Evolutionary conservation across 202 grass and related monocot genomes (phyloP), one percentile per base, ranked within the genome.

Genomic region (Cymbopogon flexuosus): DNA sequence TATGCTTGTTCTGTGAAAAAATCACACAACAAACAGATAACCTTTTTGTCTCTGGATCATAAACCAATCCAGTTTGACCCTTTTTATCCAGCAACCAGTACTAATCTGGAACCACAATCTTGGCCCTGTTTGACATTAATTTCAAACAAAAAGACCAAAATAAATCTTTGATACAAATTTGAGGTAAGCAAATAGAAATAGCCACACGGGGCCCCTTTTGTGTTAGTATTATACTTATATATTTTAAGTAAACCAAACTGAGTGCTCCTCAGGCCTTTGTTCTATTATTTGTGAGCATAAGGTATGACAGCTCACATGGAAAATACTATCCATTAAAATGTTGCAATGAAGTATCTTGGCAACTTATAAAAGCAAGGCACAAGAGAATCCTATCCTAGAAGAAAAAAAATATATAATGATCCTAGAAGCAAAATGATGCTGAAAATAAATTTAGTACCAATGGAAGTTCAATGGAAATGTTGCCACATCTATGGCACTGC

Each of bases 401-500:
- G 15, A 31, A 30, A 16, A 46, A 4, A 40, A 40, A 40, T 9
- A 59, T 57, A 23, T 59, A 59, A 59, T 24, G 21, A 11, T 56
- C 21, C 59, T 30, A 14, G 39, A 75, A 59, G n/a, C 33, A 74
- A 80, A 59, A 22, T 1, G 58, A 79, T 33, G 52, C 54, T 45
- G 19, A 74, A 79, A 85, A 73, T 5, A 58, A 67, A 73, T 57
- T 57, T 59, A 56, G 62, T 80, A 80, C 84, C 77, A 86, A 85
- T 66, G 37, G 59, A 67, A 63, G 74, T 78, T 84, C 5, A 46
- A 88, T 91, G 92, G 89, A 87, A 83, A 72, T 84, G 62, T 91
- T 89, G 84, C 84, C 89, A 89, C 89, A 94, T 86, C 70, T 68
- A 85, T 91, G 70, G 60, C 76, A 90, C 85, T 78, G 87, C 75